A percentile compares a stretch with the other conserved stretches of the same genome.
These are phyloP conservation scores for Hyphopichia wangnamkhiaoensis DNA, from an alignment of 1,139 yeast genomes.

Conservation along the genomic window DNA sequence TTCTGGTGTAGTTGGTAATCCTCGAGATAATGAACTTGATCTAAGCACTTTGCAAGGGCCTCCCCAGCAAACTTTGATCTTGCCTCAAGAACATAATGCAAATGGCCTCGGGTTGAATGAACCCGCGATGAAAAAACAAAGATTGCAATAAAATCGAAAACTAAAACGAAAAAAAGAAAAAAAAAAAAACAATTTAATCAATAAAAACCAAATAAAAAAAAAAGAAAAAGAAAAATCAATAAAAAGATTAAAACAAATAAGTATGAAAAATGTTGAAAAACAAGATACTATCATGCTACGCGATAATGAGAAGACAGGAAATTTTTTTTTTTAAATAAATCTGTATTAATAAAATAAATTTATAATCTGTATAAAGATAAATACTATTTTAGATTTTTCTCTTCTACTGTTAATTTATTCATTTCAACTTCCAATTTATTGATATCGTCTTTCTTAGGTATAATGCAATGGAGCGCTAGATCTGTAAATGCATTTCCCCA, in stretches of 20 bases:
- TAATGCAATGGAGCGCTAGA: constrained; percentile 41
- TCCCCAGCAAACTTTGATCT: constrained; percentile 11
- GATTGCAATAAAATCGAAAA: constrained; percentile 10
- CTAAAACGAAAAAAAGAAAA: no score
- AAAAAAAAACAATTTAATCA: no score
- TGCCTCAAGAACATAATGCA: constrained; percentile 11
- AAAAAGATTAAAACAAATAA: no score
- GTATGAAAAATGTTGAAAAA: no score
- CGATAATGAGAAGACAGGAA: no score
- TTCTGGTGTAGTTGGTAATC: background rate
- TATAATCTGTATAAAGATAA: constrained; percentile 1
- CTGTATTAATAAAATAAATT: no score
- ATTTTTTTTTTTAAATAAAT: no score
- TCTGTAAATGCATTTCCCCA: constrained; percentile 61
- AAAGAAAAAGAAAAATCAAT: no score
- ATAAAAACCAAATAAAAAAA: no score
- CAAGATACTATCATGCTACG: no score
- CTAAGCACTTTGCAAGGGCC: constrained; percentile 10
- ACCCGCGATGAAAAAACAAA: constrained; percentile 16
- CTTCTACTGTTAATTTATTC: background rate
- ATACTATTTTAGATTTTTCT: background rate
- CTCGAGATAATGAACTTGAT: constrained; percentile 2
- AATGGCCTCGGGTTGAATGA: constrained; percentile 8
- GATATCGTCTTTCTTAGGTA: background rate
- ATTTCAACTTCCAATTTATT: background rate